Percentiles rank a stretch among this genome's conserved stretches.
phyloP scores from a whole-genome alignment of 176 grass and related monocot genomes.

The Juncus effusus region DNA sequence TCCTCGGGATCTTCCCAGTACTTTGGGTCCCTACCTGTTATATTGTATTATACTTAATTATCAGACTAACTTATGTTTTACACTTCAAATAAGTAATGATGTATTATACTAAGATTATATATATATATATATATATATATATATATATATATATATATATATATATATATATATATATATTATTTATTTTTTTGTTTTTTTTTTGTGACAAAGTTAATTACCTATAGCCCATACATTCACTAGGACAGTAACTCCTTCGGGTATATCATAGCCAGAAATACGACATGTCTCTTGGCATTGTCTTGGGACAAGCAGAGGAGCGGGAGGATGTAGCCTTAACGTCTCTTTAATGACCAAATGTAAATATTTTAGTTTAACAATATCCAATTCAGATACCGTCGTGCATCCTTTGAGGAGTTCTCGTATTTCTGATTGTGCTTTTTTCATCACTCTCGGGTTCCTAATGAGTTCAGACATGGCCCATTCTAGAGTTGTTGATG shows the following conservation, averaged over 20 bases:
- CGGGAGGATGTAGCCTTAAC: slow-evolving; percentile 23
- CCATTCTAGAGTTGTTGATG: slow-evolving; percentile 29
- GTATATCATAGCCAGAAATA: slow-evolving; percentile 34
- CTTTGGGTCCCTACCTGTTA: slow-evolving; percentile 23
- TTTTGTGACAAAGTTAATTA: neutral
- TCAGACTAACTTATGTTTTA: no score
- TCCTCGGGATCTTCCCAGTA: slow-evolving; percentile 18
- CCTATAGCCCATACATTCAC: slow-evolving; percentile 41
- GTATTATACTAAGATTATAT: no score
- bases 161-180: no score
- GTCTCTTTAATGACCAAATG: slow-evolving; percentile 35
- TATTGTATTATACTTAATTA: neutral
- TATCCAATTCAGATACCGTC: neutral
- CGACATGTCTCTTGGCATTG: neutral
- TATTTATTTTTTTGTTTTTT: no score
- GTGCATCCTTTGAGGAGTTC: slow-evolving; percentile 6
- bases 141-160: no score
- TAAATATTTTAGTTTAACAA: slow-evolving; percentile 10
- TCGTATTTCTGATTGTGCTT: slow-evolving; percentile 28
- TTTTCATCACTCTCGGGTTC: slow-evolving; percentile 10
- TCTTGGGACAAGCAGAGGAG: slow-evolving; percentile 12
- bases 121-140: no score
- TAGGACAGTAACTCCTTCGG: neutral
- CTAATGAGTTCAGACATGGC: slow-evolving; percentile 42
- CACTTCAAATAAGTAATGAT: no score